phyloP scores from a whole-genome alignment of 768 basidiomycete genomes.

The Mycena haematopus region DNA sequence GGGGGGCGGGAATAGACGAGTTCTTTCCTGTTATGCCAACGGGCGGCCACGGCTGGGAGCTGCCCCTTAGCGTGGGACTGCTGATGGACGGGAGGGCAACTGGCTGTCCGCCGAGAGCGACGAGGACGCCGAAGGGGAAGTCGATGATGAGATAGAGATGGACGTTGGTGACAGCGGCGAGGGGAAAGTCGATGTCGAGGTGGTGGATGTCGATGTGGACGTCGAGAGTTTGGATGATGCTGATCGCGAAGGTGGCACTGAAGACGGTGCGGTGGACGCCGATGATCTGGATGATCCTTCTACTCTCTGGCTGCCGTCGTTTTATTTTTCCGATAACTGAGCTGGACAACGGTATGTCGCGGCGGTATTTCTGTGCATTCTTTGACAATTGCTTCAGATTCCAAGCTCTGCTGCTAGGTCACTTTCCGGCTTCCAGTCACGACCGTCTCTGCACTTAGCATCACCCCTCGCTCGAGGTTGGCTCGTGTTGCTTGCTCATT shows the following conservation, averaged over 20 bases:
- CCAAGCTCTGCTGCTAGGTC: background rate
- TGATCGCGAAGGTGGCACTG: background rate
- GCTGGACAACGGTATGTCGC: background rate
- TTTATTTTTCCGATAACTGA: background rate
- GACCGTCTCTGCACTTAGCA: background rate
- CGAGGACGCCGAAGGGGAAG: background rate
- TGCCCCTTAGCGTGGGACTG: background rate
- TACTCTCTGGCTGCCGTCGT: background rate
- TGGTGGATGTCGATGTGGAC: no score
- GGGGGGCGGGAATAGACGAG: background rate
- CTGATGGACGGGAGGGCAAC: conserved; percentile 2
- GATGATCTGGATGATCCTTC: background rate
- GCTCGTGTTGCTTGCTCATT: background rate
- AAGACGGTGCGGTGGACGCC: background rate
- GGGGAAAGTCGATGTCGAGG: background rate
- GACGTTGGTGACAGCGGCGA: background rate
- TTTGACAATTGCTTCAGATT: background rate
- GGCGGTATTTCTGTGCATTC: background rate
- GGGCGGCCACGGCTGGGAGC: conserved; percentile 7
- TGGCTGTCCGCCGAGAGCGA: background rate
- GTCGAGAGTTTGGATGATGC: background rate
- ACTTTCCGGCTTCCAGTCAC: background rate
- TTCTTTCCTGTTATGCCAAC: conserved; percentile 5
- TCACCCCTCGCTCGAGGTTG: background rate
- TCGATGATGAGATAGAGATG: background rate